These are phyloP conservation scores for Cladophialophora bantiana DNA, from an alignment of 2,329 filamentous ascomycete species.

Conservation along the genomic window DNA sequence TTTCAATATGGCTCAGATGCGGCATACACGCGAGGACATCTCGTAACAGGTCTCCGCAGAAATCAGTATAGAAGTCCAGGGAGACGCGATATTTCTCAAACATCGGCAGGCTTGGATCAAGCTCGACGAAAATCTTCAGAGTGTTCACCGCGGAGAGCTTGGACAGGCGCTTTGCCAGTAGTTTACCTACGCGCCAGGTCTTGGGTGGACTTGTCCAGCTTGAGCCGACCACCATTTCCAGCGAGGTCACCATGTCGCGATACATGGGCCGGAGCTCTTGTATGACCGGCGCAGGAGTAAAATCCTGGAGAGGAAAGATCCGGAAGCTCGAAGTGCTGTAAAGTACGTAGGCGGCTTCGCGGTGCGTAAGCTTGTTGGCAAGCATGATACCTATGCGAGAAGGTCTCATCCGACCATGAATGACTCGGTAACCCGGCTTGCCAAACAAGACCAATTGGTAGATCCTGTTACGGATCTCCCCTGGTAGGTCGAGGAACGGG, in stretches of 20 bases:
- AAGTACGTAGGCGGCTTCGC: slow-evolving; percentile 60
- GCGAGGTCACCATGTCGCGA: slow-evolving; percentile 57
- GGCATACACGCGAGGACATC: slow-evolving; percentile 60
- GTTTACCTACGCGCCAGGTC: slow-evolving; percentile 59
- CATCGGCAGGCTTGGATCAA: slow-evolving; percentile 60
- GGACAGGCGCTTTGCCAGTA: slow-evolving; percentile 51
- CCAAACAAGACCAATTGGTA: slow-evolving; percentile 45
- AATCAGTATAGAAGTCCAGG: slow-evolving; percentile 64
- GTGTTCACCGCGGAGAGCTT: slow-evolving; percentile 49
- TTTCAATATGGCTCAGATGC: slow-evolving; percentile 57
- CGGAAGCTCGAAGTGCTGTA: slow-evolving; percentile 62
- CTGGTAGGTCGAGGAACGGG: slow-evolving; percentile 61
- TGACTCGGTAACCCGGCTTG: slow-evolving; percentile 40
- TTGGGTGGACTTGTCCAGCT: slow-evolving; percentile 65
- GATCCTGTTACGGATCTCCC: slow-evolving; percentile 60
- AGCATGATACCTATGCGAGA: slow-evolving; percentile 47
- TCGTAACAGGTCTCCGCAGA: slow-evolving; percentile 59
- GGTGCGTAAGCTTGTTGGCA: slow-evolving; percentile 54
- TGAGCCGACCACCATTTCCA: slow-evolving; percentile 65
- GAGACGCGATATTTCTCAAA: slow-evolving; percentile 66
- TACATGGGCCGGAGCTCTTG: slow-evolving; percentile 60
- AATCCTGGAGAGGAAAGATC: slow-evolving; percentile 61
- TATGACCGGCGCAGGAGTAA: slow-evolving; percentile 53
- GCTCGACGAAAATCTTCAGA: slow-evolving; percentile 65
- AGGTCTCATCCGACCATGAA: slow-evolving; percentile 26